phyloP scores from a whole-genome alignment of 768 basidiomycete genomes.

The Collybia nuda region DNA sequence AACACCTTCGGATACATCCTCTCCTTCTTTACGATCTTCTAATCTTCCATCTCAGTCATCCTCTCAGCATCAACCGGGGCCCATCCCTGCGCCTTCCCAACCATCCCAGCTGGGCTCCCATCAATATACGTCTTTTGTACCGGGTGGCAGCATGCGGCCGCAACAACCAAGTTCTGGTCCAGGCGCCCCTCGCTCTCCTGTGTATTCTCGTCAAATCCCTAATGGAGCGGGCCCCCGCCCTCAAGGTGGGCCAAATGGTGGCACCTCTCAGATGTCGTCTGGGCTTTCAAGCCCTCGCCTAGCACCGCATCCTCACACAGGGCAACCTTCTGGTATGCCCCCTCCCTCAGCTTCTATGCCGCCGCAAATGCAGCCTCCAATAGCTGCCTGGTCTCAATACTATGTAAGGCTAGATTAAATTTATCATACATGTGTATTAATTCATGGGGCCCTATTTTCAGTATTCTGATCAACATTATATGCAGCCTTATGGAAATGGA shows the following conservation, averaged over 20 bases:
- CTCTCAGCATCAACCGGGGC: constrained; percentile 30
- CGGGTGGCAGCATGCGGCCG: constrained; percentile 40
- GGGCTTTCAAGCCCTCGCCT: constrained; percentile 70
- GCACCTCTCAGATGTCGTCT: constrained; percentile 46
- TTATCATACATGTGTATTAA: constrained; percentile 1
- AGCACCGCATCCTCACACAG: constrained; percentile 55
- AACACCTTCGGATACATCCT: constrained; percentile 53
- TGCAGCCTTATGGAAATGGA: constrained; percentile 32
- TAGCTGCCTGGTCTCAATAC: constrained; percentile 47
- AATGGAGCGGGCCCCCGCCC: constrained; percentile 62
- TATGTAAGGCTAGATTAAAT: constrained; percentile 52
- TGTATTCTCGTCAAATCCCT: constrained; percentile 57
- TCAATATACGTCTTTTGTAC: constrained; percentile 48
- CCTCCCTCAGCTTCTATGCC: constrained; percentile 35
- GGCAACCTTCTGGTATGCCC: constrained; percentile 52
- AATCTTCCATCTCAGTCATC: constrained; percentile 51
- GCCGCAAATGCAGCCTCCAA: constrained; percentile 37
- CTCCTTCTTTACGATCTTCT: constrained; percentile 55
- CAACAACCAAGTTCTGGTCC: constrained; percentile 47
- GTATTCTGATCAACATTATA: constrained; percentile 48
- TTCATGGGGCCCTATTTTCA: constrained; percentile 16
- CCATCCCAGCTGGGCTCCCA: constrained; percentile 43
- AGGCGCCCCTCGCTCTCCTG: constrained; percentile 64
- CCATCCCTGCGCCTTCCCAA: constrained; percentile 38
- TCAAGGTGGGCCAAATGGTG: constrained; percentile 57